Percentiles rank a stretch among this genome's conserved stretches.
phyloP scores from a whole-genome alignment of 2,329 filamentous ascomycete genomes.

The Ophiostoma triangulosporum region DNA sequence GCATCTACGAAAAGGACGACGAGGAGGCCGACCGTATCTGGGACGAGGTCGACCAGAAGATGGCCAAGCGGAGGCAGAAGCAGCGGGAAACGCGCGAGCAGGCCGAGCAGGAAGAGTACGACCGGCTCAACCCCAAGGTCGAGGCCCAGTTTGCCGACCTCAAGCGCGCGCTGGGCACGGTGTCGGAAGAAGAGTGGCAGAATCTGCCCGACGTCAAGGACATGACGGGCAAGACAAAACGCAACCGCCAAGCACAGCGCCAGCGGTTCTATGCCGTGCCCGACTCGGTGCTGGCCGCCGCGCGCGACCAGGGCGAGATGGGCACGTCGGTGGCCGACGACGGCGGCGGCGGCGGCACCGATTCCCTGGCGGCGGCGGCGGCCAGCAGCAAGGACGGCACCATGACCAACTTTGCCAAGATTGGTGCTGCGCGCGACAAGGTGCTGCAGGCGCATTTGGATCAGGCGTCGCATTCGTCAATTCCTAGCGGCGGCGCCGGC shows the following conservation, averaged over 20 bases:
- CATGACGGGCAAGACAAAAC: constrained; percentile 83
- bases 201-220: constrained; percentile 92
- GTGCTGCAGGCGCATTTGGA: constrained; percentile 61
- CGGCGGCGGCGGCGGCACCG: constrained; percentile 58
- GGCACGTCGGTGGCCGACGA: constrained; percentile 84
- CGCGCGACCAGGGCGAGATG: constrained; percentile 66
- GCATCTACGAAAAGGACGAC: constrained; percentile 93
- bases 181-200: constrained; percentile 94
- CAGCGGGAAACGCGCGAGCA: constrained; percentile 92
- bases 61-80: constrained; percentile 76
- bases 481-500: background rate
- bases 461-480: constrained; percentile 72
- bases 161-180: constrained; percentile 75
- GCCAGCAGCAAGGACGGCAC: constrained; percentile 55
- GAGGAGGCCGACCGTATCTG: constrained; percentile 97
- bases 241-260: constrained; percentile 68
- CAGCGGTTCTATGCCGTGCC: constrained; percentile 92
- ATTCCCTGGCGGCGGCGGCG: constrained; percentile 21
- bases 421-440: constrained; percentile 90
- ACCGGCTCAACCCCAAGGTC: constrained; percentile 95
- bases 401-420: constrained; percentile 96
- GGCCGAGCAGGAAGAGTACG: constrained; percentile 86
- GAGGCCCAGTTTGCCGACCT: constrained; percentile 95
- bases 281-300: constrained; percentile 84
- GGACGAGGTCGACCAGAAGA: constrained; percentile 89